Percentiles rank a stretch among this genome's conserved stretches.
Evolutionary conservation across 1,284 basidiomycete species (phyloP).

Genomic region (Ceratobasidium sp.): DNA sequence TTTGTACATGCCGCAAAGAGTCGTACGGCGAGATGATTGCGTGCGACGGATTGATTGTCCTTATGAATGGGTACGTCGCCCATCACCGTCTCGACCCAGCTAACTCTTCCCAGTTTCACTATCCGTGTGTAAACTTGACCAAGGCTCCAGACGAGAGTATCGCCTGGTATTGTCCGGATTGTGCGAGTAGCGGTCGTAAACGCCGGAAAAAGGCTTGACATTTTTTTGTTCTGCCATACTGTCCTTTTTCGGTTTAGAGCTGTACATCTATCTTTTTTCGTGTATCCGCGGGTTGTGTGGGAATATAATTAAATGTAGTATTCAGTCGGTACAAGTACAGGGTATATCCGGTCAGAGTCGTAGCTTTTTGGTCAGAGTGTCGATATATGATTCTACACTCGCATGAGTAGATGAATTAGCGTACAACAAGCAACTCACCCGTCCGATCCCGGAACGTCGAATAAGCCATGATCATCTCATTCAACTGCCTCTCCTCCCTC

Average conservation of each 20-base stretch:
- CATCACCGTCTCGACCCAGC: conserved; percentile 35
- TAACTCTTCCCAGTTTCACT: conserved; percentile 64
- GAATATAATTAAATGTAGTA: conserved; percentile 32
- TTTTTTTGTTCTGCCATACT: background rate
- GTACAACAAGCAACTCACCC: background rate
- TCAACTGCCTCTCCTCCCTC: conserved; percentile 16
- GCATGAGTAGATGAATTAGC: background rate
- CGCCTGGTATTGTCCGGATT: conserved; percentile 77
- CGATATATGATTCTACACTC: conserved; percentile 21
- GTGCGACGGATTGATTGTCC: conserved; percentile 74
- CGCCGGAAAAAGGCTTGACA: background rate
- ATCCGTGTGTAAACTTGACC: conserved; percentile 69
- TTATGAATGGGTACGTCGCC: conserved; percentile 72
- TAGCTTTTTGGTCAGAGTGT: conserved; percentile 18
- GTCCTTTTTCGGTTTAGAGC: background rate
- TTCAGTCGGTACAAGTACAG: background rate
- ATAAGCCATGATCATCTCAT: conserved; percentile 29
- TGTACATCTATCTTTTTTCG: conserved; percentile 13
- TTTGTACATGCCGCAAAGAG: conserved; percentile 77
- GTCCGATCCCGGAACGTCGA: conserved; percentile 18
- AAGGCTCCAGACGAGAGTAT: conserved; percentile 63
- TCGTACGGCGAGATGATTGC: conserved; percentile 87
- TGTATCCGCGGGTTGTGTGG: conserved; percentile 8
- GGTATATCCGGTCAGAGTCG: background rate
- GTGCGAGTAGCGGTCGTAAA: conserved; percentile 47